Evolutionary conservation across 768 basidiomycete genomes (phyloP).

Genomic region (Boletus pseudopeckii): DNA sequence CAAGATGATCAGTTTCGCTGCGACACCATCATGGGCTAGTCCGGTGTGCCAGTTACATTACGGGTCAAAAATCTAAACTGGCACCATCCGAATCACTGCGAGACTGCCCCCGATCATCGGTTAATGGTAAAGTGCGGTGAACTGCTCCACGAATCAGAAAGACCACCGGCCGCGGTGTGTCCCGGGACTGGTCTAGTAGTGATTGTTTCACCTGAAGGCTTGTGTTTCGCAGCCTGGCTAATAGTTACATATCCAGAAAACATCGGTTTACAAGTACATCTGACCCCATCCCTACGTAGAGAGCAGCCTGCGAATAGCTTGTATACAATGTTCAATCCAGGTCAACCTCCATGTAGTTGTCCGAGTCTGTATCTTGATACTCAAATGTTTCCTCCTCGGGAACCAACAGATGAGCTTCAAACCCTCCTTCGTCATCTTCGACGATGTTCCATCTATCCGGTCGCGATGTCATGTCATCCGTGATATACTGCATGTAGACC

Average conservation of each 20-base stretch:
- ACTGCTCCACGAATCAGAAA: no score
- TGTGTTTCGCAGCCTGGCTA: not conserved
- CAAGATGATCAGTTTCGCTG: not conserved
- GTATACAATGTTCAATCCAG: slow-evolving; percentile 4
- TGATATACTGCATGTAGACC: slow-evolving; percentile 38
- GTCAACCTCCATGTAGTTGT: slow-evolving; percentile 34
- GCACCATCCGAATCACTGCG: not conserved
- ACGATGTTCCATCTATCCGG: slow-evolving; percentile 44
- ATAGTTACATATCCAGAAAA: not conserved
- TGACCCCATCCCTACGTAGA: not conserved
- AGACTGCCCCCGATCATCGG: not conserved
- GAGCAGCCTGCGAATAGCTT: not conserved
- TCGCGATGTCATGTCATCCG: slow-evolving; percentile 38
- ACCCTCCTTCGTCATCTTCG: slow-evolving; percentile 37
- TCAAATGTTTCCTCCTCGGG: slow-evolving; percentile 33
- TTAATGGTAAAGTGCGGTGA: not conserved
- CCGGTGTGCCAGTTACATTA: not conserved
- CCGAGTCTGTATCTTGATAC: slow-evolving; percentile 39
- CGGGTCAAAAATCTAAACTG: not conserved
- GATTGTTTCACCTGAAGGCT: no score
- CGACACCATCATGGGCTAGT: not conserved
- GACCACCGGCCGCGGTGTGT: no score
- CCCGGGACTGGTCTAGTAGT: no score
- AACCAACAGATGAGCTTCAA: slow-evolving; percentile 41
- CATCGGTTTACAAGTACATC: slow-evolving; percentile 9